Evolutionary conservation across 495 filamentous ascomycete species (phyloP).

Genomic region (Ramalina peruviana): DNA sequence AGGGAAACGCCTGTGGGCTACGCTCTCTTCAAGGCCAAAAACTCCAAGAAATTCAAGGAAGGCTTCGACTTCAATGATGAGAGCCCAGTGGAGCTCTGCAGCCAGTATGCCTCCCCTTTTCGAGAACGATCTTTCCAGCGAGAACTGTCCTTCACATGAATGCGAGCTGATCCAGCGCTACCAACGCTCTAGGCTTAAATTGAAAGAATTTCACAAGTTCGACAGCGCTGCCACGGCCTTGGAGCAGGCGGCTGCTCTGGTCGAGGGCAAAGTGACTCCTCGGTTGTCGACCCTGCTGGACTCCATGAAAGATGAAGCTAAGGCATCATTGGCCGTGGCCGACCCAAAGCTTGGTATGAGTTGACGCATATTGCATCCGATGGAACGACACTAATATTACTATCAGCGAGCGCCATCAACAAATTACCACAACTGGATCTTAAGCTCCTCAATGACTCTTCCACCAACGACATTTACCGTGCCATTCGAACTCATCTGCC

Average conservation of each 20-base stretch:
- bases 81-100: slow-evolving; percentile 72
- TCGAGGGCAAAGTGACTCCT: slow-evolving; percentile 93
- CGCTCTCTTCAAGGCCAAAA: slow-evolving; percentile 91
- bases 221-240: slow-evolving; percentile 77
- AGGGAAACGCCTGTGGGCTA: slow-evolving; percentile 93
- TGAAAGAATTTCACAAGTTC: slow-evolving; percentile 95
- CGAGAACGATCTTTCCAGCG: slow-evolving; percentile 2
- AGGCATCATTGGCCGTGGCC: slow-evolving; percentile 85
- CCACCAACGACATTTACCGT: slow-evolving; percentile 78
- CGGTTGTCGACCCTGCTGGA: slow-evolving; percentile 70
- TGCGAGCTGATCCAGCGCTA: slow-evolving; percentile 17
- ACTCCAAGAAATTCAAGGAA: slow-evolving; percentile 94
- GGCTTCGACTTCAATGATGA: slow-evolving; percentile 57
- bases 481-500: slow-evolving; percentile 83
- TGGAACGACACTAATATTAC: background rate
- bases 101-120: slow-evolving; percentile 47
- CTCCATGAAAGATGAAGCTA: slow-evolving; percentile 93
- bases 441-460: slow-evolving; percentile 72
- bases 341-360: slow-evolving; percentile 77
- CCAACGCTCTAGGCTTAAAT: slow-evolving; percentile 53
- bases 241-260: slow-evolving; percentile 73
- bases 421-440: slow-evolving; percentile 81
- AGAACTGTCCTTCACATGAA: slow-evolving; percentile 1
- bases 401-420: slow-evolving; percentile 64
- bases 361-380: too few species aligned